Evolutionary conservation across 2,329 filamentous ascomycete species (phyloP).

Genomic region (Rhynchosporium agropyri): DNA sequence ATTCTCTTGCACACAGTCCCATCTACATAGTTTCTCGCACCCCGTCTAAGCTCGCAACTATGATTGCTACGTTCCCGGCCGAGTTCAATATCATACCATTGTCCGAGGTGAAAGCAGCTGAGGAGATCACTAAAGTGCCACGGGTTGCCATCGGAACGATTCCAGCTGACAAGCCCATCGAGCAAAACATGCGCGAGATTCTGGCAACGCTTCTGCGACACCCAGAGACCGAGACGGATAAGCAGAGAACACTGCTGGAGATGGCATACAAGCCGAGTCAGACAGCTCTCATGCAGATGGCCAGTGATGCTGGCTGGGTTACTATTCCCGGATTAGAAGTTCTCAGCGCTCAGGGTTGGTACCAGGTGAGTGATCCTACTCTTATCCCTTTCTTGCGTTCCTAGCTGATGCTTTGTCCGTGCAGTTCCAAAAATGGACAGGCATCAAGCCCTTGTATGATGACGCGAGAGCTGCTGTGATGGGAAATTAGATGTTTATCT

Average conservation of each 20-base stretch:
- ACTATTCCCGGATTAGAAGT: slow-evolving; percentile 88
- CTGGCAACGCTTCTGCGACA: slow-evolving; percentile 57
- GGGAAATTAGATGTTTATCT: slow-evolving; percentile 22
- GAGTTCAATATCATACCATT: slow-evolving; percentile 73
- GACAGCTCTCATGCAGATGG: slow-evolving; percentile 84
- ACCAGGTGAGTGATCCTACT: slow-evolving; percentile 64
- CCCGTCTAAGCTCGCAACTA: slow-evolving; percentile 63
- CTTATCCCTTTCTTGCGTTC: neutral
- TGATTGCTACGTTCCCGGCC: slow-evolving; percentile 72
- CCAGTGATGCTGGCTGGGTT: slow-evolving; percentile 75
- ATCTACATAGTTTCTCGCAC: slow-evolving; percentile 88
- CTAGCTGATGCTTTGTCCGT: neutral
- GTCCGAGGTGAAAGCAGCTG: slow-evolving; percentile 52
- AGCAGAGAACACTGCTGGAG: slow-evolving; percentile 71
- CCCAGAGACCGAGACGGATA: slow-evolving; percentile 39
- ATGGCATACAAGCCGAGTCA: slow-evolving; percentile 94
- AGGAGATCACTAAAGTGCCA: slow-evolving; percentile 56
- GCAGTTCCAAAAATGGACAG: slow-evolving; percentile 83
- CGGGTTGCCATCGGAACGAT: slow-evolving; percentile 86
- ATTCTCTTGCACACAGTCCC: slow-evolving; percentile 79
- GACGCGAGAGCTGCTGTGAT: slow-evolving; percentile 67
- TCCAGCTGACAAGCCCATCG: slow-evolving; percentile 83
- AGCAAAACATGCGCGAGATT: slow-evolving; percentile 67
- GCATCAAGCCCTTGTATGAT: slow-evolving; percentile 71
- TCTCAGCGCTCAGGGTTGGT: slow-evolving; percentile 83